Percentiles rank a stretch among this genome's conserved stretches.
Conservation (phyloP, 345 rosid genomes). For the Nasturtium officinale region DNA sequence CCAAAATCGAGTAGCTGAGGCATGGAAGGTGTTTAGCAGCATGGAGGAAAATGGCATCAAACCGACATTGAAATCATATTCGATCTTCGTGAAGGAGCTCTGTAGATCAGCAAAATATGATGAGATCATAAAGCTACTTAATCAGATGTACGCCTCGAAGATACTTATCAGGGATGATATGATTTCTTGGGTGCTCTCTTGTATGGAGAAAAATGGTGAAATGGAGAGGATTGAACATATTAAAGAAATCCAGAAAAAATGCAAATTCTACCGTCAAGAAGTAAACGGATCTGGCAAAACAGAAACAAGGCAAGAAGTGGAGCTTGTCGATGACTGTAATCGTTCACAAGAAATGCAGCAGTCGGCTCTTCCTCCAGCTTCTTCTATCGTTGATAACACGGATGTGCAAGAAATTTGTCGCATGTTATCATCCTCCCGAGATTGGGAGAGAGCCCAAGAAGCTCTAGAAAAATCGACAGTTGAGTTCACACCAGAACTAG, state of each 20-base stretch:
- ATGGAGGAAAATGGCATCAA: slow-evolving; percentile 62
- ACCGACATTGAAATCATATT: slow-evolving; percentile 59
- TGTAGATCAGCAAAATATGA: slow-evolving; percentile 55
- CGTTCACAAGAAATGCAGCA: slow-evolving; percentile 27
- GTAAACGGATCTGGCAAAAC: slow-evolving; percentile 6
- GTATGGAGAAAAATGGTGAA: slow-evolving; percentile 66
- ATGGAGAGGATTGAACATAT: slow-evolving; percentile 52
- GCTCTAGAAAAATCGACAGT: slow-evolving; percentile 53
- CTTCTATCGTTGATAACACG: slow-evolving; percentile 41
- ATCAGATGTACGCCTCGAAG: slow-evolving; percentile 58
- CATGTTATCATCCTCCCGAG: slow-evolving; percentile 48
- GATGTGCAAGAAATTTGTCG: slow-evolving; percentile 53
- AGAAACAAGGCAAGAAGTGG: slow-evolving; percentile 28
- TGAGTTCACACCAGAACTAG: slow-evolving; percentile 72
- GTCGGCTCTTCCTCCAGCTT: slow-evolving; percentile 34
- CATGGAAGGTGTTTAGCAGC: slow-evolving; percentile 63
- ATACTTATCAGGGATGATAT: slow-evolving; percentile 52
- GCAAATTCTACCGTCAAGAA: slow-evolving; percentile 33
- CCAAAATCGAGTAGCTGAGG: slow-evolving; percentile 61
- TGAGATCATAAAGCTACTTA: slow-evolving; percentile 57
- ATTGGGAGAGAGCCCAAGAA: slow-evolving; percentile 55
- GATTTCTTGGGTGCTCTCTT: slow-evolving; percentile 57
- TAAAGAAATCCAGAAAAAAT: slow-evolving; percentile 51
- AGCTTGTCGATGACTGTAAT: slow-evolving; percentile 28
- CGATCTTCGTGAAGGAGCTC: slow-evolving; percentile 69